phyloP scores from a whole-genome alignment of 163 green algal genomes.

The Chloromonas sp. region DNA sequence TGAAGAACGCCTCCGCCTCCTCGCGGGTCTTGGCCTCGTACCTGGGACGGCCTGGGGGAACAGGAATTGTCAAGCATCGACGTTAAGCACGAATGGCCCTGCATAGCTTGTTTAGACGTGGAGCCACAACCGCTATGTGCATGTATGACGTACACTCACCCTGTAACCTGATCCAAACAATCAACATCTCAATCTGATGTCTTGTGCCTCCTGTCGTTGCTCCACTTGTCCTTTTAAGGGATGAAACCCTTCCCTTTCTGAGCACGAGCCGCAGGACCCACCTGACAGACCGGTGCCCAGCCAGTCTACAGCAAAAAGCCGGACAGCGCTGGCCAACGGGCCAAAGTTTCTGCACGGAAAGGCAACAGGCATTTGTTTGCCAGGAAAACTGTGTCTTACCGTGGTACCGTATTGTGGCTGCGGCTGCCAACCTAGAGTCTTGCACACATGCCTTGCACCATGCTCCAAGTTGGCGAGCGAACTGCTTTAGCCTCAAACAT shows the following conservation, averaged over 20 bases:
- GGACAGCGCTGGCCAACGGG: slow-evolving; percentile 40
- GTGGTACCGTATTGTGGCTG: too few species aligned
- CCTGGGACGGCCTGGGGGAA: slow-evolving; percentile 44
- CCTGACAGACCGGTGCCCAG: slow-evolving; percentile 78
- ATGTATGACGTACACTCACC: background rate
- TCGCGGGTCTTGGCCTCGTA: slow-evolving; percentile 49
- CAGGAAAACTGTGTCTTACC: too few species aligned
- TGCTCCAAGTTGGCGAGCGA: too few species aligned
- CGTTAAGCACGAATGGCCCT: background rate
- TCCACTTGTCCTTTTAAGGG: background rate
- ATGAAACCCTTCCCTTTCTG: too few species aligned
- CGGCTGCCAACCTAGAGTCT: too few species aligned
- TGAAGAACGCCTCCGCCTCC: slow-evolving; percentile 72
- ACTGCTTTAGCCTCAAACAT: too few species aligned
- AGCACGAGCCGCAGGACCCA: background rate
- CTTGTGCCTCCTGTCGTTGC: background rate
- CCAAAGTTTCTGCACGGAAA: slow-evolving; percentile 51
- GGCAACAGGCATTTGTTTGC: background rate
- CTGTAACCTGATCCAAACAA: background rate
- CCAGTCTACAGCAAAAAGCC: slow-evolving; percentile 67
- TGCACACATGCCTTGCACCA: too few species aligned
- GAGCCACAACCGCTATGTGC: background rate
- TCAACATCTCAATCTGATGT: background rate
- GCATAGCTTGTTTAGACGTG: background rate
- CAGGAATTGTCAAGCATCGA: background rate